phyloP scores from a whole-genome alignment of 305 asterid genomes.

The Solanum aculeatissimum region DNA sequence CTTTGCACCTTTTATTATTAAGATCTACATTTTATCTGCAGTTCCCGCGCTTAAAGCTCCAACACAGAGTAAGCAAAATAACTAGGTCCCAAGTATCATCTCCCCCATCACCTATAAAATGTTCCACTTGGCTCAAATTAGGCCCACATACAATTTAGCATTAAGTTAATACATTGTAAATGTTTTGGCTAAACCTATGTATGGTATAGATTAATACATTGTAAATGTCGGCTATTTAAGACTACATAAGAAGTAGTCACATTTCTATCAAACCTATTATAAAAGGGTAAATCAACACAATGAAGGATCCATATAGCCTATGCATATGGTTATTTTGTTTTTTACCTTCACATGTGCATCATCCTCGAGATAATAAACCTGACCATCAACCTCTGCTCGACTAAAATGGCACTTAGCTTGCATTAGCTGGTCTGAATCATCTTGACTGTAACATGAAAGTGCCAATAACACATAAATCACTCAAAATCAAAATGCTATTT shows the following conservation, averaged over 20 bases:
- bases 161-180: not conserved
- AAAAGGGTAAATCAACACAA: not conserved
- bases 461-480: not conserved
- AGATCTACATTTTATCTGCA: no score
- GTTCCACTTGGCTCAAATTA: not conserved
- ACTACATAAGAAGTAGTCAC: not conserved
- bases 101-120: not conserved
- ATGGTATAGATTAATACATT: no score
- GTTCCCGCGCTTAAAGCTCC: no score
- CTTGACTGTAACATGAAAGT: not conserved
- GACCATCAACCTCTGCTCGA: constrained; percentile 37
- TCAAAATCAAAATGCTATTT: not conserved
- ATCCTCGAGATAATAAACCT: constrained; percentile 35
- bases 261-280: not conserved
- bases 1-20: no score
- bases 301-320: not conserved
- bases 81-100: not conserved
- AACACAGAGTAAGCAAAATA: not conserved
- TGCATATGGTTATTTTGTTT: not conserved
- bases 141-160: not conserved
- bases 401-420: constrained; percentile 35
- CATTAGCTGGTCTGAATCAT: not conserved
- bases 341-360: constrained; percentile 44
- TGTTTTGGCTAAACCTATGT: no score
- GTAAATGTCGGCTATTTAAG: no score